phyloP scores from a whole-genome alignment of 1,139 yeast species.

The Debaryomyces nepalensis region DNA sequence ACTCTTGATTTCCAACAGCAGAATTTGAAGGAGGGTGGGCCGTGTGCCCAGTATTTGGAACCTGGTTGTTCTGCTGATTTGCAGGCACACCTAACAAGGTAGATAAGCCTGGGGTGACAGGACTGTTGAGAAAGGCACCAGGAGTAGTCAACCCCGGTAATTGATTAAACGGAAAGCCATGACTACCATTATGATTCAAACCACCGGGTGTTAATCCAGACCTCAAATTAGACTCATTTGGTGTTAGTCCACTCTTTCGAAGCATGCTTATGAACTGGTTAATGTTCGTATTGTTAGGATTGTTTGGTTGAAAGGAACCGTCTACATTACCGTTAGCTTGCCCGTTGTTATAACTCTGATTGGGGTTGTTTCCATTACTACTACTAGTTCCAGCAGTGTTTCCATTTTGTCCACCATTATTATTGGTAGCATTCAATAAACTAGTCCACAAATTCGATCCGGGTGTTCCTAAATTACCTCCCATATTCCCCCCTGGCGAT shows the following conservation, averaged over 20 bases:
- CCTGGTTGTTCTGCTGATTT: conserved; percentile 3
- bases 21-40: conserved; percentile 9
- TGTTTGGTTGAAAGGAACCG: conserved; percentile 15
- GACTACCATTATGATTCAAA: conserved; percentile 26
- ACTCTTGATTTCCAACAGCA: conserved; percentile 2
- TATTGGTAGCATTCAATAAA: conserved; percentile 44
- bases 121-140: conserved; percentile 43
- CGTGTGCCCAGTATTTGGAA: conserved; percentile 1
- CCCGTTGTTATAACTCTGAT: conserved; percentile 6
- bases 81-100: conserved; percentile 39
- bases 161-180: conserved; percentile 37
- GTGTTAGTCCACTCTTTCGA: conserved; percentile 65
- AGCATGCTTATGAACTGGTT: conserved; percentile 37
- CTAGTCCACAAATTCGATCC: conserved; percentile 53
- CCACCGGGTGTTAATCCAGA: conserved; percentile 64
- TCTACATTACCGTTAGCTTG: neutral
- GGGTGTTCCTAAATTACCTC: conserved; percentile 53
- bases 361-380: conserved; percentile 10
- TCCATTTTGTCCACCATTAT: conserved; percentile 12
- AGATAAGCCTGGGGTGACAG: conserved; percentile 54
- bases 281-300: conserved; percentile 19
- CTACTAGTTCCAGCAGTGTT: conserved; percentile 4
- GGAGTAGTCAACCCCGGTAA: conserved; percentile 53
- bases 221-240: conserved; percentile 68
- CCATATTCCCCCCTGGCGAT: conserved; percentile 41